Conservation (phyloP, 345 rosid species). For the Pistacia integerrima region DNA sequence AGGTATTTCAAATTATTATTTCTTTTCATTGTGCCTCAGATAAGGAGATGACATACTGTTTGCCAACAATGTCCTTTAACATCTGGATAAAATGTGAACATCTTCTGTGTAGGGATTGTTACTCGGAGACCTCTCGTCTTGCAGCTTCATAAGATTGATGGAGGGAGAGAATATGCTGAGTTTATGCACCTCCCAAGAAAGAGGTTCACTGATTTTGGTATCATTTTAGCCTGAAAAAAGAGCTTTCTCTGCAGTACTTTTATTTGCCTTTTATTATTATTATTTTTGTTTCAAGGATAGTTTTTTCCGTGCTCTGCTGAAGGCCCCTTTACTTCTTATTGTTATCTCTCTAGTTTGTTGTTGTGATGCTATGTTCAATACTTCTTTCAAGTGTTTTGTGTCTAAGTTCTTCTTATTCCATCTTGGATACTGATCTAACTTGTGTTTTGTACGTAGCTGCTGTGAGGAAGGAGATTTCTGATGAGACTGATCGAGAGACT, state of each 20-base stretch:
- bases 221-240: not conserved
- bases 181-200: conserved; percentile 94
- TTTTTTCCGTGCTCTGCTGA: not conserved
- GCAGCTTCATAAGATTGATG: conserved; percentile 91
- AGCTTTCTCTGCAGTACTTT: not conserved
- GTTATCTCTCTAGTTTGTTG: conserved; percentile 1
- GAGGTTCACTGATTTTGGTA: conserved; percentile 90
- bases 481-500: conserved; percentile 96
- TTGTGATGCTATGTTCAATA: not conserved
- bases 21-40: conserved; percentile 1
- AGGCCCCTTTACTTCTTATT: not conserved
- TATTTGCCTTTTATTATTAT: not conserved
- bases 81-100: conserved; percentile 18
- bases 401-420: conserved; percentile 10
- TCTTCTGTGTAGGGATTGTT: conserved; percentile 77
- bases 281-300: not conserved
- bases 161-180: conserved; percentile 92
- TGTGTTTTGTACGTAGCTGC: conserved; percentile 54
- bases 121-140: conserved; percentile 95
- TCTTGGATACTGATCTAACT: conserved; percentile 15
- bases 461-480: conserved; percentile 84
- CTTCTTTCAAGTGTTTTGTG: not conserved
- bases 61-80: conserved; percentile 6
- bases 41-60: not conserved
- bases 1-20: conserved; percentile 44